These are phyloP conservation scores for Elaeis guineensis DNA, from an alignment of 176 grass and related monocot species.

Conservation along the genomic window DNA sequence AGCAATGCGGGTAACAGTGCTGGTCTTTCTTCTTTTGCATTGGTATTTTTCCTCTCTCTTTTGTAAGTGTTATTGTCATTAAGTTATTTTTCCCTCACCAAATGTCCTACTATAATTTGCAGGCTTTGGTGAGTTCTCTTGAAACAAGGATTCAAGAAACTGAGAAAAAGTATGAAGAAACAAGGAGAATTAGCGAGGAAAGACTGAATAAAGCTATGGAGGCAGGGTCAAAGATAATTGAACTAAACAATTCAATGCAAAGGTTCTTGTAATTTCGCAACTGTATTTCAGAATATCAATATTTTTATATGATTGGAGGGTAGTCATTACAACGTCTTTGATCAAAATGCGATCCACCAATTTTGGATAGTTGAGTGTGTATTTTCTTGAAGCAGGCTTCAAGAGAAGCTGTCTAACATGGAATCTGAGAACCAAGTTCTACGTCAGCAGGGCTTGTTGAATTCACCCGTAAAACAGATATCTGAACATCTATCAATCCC, in stretches of 20 bases:
- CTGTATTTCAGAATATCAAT: no score
- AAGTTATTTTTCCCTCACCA: no score
- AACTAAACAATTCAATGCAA: conserved; percentile 73
- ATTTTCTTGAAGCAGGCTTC: conserved; percentile 44
- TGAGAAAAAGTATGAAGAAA: conserved; percentile 84
- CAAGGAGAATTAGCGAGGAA: conserved; percentile 57
- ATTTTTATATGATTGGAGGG: no score
- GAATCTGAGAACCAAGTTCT: conserved; percentile 95
- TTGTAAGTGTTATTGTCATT: no score
- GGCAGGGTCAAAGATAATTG: conserved; percentile 58
- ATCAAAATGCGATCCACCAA: no score
- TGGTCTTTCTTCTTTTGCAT: no score
- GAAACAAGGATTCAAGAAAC: conserved; percentile 85
- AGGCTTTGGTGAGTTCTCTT: conserved; percentile 69
- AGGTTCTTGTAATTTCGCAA: conserved; percentile 41
- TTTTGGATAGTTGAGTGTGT: background rate
- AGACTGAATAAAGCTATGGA: conserved; percentile 57
- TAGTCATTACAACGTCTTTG: no score
- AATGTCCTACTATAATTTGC: conserved; percentile 19
- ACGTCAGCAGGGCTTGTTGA: conserved; percentile 54
- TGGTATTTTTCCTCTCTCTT: no score
- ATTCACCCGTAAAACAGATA: conserved; percentile 36
- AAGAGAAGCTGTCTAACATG: conserved; percentile 82
- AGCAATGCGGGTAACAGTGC: no score
- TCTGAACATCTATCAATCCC: conserved; percentile 37